Evolutionary conservation across 768 basidiomycete genomes (phyloP), one percentile per base, ranked within the genome.

Genomic region (Mycena crocata): DNA sequence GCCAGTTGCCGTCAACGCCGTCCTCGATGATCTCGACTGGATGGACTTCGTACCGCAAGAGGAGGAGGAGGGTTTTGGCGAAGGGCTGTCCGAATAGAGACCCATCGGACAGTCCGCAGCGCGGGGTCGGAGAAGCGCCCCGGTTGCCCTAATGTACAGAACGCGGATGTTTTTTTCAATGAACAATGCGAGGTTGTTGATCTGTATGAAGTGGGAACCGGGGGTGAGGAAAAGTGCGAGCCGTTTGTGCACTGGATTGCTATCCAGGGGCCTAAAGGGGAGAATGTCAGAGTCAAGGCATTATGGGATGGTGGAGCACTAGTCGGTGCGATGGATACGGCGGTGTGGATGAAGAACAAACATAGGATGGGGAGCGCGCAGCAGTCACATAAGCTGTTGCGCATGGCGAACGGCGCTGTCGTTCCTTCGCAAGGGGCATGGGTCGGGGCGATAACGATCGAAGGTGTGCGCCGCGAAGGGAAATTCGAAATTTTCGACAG

Each of bases 351-450:
- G 15, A 39, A 26, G n/a, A 45, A 71, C 21, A 45, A 61, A 21
- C 50, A 62, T 9, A n/a, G 62, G n/a, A 26, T 79, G 8, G 49
- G 69, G 12, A 8, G 21, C 0, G 57, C 60, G 21, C 9, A 31
- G 5, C 58, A 40, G 6, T 80, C 79, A 2, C 6, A 7, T 0
- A 66, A 60, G 35, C 24, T n/a, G 1, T 64, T 82, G 7, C 45
- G 74, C 2, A 80, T 82, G 80, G 81, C 79, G 19, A 73, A 78
- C 64, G 77, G 80, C 0, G 14, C 34, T 12, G 23, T 74, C 0
- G 72, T 76, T 3, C 40, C 37, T 7, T 74, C 73, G 0, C 2
- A 42, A 26, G 75, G 69, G 12, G 15, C 42, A 6, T 78, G 76
- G 74, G 55, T n/a, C 19, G 75, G 75, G 3, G 17, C 24, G 0